Base-by-base conservation (phyloP, 1,139 yeast genomes). In the Hanseniaspora sp. region DNA sequence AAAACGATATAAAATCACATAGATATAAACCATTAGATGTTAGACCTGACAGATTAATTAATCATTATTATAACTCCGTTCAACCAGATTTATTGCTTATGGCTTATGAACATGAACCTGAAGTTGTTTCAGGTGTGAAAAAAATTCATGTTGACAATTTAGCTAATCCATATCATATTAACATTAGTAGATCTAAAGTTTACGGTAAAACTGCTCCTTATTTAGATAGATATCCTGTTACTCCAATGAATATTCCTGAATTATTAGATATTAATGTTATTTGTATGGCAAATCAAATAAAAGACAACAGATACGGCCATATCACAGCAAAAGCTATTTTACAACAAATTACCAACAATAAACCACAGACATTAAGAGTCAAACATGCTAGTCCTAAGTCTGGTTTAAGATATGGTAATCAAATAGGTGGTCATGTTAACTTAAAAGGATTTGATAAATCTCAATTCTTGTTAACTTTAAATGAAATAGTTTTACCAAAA, bases 401-500 rank as follows among this genome's bases (percentile, higher is more conserved):
- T 96, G 82, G 82, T 62, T 76, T 88, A 56, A 80, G 97, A 68
- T 81, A 81, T 52, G 96, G 96, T 46, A 83, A 81, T 73, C 83
- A 85, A 51, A 86, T 95, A 79, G 99, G 98, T 54, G 95, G 95
- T 57, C 86, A 86, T 66, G 83, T 83, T 23, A 80, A 78, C 58
- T 72, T 94, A 57, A 74, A 74, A 39, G 98, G 96, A 48, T 77
- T 83, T 59, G 86, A 86, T 56, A 86, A 90, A 83, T 72, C 81
- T 55, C 96, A 88, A 70, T 92, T 94, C 65, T 67, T 94, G 57
- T 71, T 84, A 28, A 92, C 98, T 1, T 72, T 94, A 63, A 80
- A 95, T 1, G 98, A 94, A 69, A 74, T 94, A 61, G 98, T 94
- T 33, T 76, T 92, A 62, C 98, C 99, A 52, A 79, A 96, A 69